Percentiles rank a stretch among this genome's conserved stretches.
These are phyloP conservation scores for Rhizophora apiculata DNA, from an alignment of 345 rosid species.

Conservation along the genomic window DNA sequence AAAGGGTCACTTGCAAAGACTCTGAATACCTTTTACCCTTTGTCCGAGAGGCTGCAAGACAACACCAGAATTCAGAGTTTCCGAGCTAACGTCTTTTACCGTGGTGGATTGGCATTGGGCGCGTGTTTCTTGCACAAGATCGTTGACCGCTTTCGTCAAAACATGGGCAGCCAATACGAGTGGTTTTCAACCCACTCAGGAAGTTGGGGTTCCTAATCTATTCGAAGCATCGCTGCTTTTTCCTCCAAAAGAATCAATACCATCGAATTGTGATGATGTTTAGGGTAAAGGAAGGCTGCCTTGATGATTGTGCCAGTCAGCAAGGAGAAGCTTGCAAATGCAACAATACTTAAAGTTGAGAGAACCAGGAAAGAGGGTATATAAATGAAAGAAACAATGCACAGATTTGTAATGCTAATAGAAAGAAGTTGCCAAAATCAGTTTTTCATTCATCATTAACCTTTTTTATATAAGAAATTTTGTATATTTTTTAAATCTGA, in stretches of 20 bases:
- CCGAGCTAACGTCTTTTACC: background rate
- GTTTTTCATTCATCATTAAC: no score
- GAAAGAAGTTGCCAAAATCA: no score
- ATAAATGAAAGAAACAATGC: no score
- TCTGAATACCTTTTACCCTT: background rate
- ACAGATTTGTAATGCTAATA: no score
- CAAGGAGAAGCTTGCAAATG: no score
- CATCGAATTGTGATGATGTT: background rate
- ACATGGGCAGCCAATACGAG: background rate
- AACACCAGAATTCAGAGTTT: background rate
- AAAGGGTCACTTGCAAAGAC: constrained; percentile 11
- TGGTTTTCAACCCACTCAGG: background rate
- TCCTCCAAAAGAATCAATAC: background rate
- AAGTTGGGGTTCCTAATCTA: background rate
- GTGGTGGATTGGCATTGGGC: constrained; percentile 5
- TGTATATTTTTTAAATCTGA: no score
- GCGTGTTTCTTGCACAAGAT: constrained; percentile 3
- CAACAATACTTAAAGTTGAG: no score
- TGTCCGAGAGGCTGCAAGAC: constrained; percentile 5
- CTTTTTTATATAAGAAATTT: no score
- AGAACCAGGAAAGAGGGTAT: no score
- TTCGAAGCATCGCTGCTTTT: background rate
- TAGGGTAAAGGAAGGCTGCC: no score
- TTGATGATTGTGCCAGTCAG: no score
- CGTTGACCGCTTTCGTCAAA: constrained; percentile 1